Conservation (phyloP, 2,329 filamentous ascomycete species). For the Hysterium pulicare region DNA sequence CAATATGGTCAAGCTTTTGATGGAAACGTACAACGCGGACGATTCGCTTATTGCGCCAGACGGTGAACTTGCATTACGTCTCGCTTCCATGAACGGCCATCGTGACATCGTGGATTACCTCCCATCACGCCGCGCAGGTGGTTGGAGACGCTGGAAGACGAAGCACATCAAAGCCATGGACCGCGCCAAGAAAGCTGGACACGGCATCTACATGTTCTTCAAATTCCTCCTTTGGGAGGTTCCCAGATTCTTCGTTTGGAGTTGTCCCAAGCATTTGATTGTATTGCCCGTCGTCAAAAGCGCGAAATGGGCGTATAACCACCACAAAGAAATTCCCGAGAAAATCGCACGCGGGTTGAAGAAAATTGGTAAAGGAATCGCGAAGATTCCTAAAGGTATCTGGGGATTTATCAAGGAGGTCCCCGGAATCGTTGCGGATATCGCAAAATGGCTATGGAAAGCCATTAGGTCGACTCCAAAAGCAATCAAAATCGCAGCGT, state of each 20-base stretch:
- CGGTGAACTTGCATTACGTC: constrained; percentile 45
- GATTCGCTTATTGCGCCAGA: constrained; percentile 46
- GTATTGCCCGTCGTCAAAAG: constrained; percentile 5
- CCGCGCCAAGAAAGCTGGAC: constrained; percentile 6
- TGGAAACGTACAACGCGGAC: constrained; percentile 42
- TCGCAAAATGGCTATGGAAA: constrained; percentile 7
- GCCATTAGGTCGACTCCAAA: constrained; percentile 10
- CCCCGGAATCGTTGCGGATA: constrained; percentile 1
- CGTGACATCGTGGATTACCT: constrained; percentile 45
- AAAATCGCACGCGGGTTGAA: constrained; percentile 5
- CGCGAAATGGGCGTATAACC: constrained; percentile 9
- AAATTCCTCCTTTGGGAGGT: constrained; percentile 10
- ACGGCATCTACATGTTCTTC: constrained; percentile 8
- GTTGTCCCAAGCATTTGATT: constrained; percentile 10
- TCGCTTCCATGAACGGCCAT: constrained; percentile 43
- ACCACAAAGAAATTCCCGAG: constrained; percentile 11
- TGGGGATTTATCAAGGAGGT: constrained; percentile 8
- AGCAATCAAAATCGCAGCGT: constrained; percentile 8
- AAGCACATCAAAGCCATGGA: constrained; percentile 12
- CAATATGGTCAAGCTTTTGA: constrained; percentile 41
- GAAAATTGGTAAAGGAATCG: constrained; percentile 3
- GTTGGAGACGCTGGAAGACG: constrained; percentile 15
- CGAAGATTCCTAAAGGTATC: constrained; percentile 6
- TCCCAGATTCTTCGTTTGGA: constrained; percentile 15
- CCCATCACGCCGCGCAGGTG: constrained; percentile 32